Conservation (phyloP, 2,329 filamentous ascomycete genomes). For the Dactylellina cionopaga region DNA sequence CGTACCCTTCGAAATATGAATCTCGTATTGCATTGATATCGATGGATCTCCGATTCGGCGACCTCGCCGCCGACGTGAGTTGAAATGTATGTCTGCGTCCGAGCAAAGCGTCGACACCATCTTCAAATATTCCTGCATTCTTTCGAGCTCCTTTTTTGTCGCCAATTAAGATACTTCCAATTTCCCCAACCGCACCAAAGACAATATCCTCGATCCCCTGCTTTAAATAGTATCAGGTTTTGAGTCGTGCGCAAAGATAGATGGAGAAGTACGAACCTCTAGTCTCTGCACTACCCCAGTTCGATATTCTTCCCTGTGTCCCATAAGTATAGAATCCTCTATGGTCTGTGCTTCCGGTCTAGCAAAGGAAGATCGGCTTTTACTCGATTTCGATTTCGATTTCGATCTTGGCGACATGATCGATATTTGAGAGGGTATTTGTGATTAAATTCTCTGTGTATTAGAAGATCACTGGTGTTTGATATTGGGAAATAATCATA, state of each 20-base stretch:
- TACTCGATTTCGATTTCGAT: not conserved
- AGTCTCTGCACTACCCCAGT: not conserved
- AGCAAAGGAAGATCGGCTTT: not conserved
- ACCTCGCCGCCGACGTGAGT: not conserved
- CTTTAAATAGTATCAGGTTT: not conserved
- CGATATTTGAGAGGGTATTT: too few species aligned
- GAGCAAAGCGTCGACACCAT: not conserved
- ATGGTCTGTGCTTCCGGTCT: not conserved
- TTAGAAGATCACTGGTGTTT: too few species aligned
- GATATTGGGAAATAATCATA: too few species aligned
- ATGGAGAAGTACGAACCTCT: not conserved
- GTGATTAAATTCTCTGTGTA: too few species aligned
- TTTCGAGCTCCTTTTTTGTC: slow-evolving; percentile 7
- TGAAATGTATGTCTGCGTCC: not conserved
- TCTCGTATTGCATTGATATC: slow-evolving; percentile 2
- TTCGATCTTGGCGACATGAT: not conserved
- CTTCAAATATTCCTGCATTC: slow-evolving; percentile 11
- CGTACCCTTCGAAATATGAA: slow-evolving; percentile 12
- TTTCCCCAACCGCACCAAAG: slow-evolving; percentile 6
- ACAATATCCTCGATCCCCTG: slow-evolving; percentile 14
- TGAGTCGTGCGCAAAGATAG: not conserved
- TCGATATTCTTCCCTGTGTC: not conserved
- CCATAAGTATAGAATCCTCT: too few species aligned
- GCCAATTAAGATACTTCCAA: not conserved
- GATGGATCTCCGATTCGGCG: not conserved